These are phyloP conservation scores for Rhamnella rubrinervis DNA, from an alignment of 331 rosid genomes.

Conservation along the genomic window DNA sequence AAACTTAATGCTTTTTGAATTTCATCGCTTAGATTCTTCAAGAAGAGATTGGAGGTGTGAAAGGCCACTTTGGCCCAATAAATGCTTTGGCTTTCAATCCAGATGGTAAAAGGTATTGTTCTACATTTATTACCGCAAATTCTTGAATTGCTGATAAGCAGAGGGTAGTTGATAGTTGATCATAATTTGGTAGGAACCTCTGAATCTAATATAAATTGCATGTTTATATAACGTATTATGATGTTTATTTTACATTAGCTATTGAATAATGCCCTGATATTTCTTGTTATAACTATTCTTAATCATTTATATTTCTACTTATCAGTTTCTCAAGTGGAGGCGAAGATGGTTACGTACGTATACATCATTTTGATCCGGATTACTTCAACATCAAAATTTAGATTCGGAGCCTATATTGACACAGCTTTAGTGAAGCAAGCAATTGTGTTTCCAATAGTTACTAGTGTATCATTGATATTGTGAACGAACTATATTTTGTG, in stretches of 20 bases:
- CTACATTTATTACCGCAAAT: not conserved
- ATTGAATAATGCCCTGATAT: not conserved
- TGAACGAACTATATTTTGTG: conserved; percentile 2
- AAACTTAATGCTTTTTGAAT: conserved; percentile 2
- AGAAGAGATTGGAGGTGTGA: conserved; percentile 99
- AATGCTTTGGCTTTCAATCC: conserved; percentile 97
- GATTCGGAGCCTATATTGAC: conserved; percentile 23
- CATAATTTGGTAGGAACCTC: not conserved
- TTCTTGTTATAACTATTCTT: not conserved
- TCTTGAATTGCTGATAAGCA: not conserved
- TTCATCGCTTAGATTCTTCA: conserved; percentile 65
- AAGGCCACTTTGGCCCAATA: conserved; percentile 98
- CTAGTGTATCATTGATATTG: not conserved
- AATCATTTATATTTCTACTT: not conserved
- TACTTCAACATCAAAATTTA: conserved; percentile 87
- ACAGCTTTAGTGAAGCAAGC: conserved; percentile 3
- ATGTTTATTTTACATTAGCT: no score
- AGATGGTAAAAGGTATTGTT: conserved; percentile 82
- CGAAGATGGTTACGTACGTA: conserved; percentile 90
- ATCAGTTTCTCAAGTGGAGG: conserved; percentile 96
- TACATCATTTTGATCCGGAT: conserved; percentile 90
- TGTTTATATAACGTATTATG: no score
- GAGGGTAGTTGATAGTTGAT: not conserved
- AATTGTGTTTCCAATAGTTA: not conserved
- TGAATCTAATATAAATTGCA: no score